Base-by-base conservation (phyloP, 345 rosid species). In the Theobroma cacao region DNA sequence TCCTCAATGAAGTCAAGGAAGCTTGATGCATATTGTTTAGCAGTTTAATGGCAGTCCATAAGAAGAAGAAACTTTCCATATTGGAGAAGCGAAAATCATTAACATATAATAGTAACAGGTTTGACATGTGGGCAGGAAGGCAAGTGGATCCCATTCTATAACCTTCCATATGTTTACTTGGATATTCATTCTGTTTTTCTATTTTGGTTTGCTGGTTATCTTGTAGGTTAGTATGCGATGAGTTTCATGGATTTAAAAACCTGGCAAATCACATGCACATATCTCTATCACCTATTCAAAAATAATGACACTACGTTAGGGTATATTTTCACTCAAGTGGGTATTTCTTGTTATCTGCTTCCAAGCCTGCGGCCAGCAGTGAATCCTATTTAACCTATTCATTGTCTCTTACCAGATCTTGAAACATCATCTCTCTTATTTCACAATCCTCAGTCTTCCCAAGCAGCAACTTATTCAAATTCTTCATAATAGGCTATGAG, bases 261-360 rank as follows among this genome's bases (percentile, higher is more conserved):
- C 17, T 24, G 50, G 55, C 22, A 75, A 62, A 52, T 74, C 83
- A 81, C 81, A 79, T 74, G 83, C 83, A 61, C 55, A 68, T 64
- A 63, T 65, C 77, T 26, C 47, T 17, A 26, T 77, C 67, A 50
- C 63, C 12, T 31, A 2, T 33, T 33, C 3, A 55, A 33, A 47
- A 8, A 45, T 3, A 28, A 0, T 28, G 41, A 17, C 11, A 18
- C 26, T 7, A 30, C 1, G 2, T 76, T 64, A 47, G 12, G 30
- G 30, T 15, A 8, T 28, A 3, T 59, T 53, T 50, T 53, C 61
- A 60, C 43, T 66, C 68, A 28, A 63, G 43, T 45, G 59, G 72
- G 43, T 52, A 69, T 40, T 55, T 10, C 70, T 75, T 78, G 52
- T 58, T 18, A 48, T 63, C 36, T 72, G 45, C 30, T 55, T 12